Percentiles rank a stretch among this genome's conserved stretches.
phyloP scores from a whole-genome alignment of 345 rosid species.

The Populus tremula region DNA sequence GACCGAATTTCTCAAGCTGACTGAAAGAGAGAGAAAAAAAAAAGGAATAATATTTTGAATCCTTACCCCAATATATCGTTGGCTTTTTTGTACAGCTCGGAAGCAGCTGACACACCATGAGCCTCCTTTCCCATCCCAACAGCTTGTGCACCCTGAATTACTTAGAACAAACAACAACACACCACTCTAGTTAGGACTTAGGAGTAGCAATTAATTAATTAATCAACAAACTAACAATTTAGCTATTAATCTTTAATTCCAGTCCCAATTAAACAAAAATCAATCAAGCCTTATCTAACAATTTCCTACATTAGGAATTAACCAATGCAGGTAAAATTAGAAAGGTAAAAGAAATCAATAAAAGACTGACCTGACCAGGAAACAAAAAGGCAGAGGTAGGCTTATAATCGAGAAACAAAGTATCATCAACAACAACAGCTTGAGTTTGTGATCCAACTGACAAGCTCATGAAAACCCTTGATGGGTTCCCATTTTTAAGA shows the following conservation, averaged over 20 bases:
- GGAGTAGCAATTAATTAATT: too few species aligned
- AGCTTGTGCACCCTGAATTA: constrained; percentile 84
- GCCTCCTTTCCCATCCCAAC: constrained; percentile 97
- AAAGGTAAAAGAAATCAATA: neutral
- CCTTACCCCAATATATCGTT: constrained; percentile 39
- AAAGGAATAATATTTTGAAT: neutral
- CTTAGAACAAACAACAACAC: neutral
- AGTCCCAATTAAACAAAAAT: neutral
- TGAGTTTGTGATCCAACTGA: constrained; percentile 56
- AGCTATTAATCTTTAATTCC: too few species aligned
- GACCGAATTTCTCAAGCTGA: neutral
- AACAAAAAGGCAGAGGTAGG: constrained; percentile 75
- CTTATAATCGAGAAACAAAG: constrained; percentile 70
- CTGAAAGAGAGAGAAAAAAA: neutral
- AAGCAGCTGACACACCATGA: constrained; percentile 70
- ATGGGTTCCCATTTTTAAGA: constrained; percentile 37
- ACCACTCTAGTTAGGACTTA: neutral
- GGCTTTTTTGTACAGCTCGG: constrained; percentile 73
- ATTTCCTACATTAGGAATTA: neutral
- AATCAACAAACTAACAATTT: too few species aligned
- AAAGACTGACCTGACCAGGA: constrained; percentile 79
- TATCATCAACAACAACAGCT: constrained; percentile 47
- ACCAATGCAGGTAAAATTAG: neutral
- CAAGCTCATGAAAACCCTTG: constrained; percentile 63
- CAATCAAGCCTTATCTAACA: neutral